Evolutionary conservation across 2,329 filamentous ascomycete genomes (phyloP).

Genomic region (Calonectria honghensis): DNA sequence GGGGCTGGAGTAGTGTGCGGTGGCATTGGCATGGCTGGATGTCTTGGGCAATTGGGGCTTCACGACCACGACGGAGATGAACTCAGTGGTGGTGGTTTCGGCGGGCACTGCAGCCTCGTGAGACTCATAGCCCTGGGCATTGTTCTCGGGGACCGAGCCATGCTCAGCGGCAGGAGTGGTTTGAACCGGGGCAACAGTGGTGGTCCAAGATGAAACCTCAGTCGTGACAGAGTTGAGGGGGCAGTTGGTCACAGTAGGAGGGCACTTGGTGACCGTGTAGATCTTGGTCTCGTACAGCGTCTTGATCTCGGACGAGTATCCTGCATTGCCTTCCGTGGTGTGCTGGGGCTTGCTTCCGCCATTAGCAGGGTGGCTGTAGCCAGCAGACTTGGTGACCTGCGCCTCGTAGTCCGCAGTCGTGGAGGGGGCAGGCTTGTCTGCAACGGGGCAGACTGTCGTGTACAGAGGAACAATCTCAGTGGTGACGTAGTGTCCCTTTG

Average conservation of each 20-base stretch:
- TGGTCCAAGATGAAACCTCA: conserved; percentile 54
- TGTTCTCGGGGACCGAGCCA: conserved; percentile 11
- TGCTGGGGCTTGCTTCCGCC: conserved; percentile 20
- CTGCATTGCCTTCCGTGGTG: not conserved
- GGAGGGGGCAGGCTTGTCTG: not conserved
- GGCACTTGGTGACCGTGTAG: conserved; percentile 74
- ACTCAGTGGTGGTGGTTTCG: not conserved
- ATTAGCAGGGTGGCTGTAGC: conserved; percentile 39
- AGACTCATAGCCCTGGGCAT: not conserved
- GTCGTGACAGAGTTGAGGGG: conserved; percentile 59
- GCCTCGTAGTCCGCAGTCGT: not conserved
- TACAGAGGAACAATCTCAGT: not conserved
- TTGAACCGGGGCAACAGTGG: conserved; percentile 45
- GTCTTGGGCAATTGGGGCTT: not conserved
- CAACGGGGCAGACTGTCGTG: not conserved
- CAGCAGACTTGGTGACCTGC: not conserved
- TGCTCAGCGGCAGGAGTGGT: conserved; percentile 44
- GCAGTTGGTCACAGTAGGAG: conserved; percentile 71
- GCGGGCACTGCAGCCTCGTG: not conserved
- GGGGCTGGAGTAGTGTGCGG: conserved; percentile 27
- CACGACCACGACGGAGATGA: not conserved
- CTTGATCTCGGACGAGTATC: conserved; percentile 49
- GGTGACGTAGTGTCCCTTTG: conserved; percentile 4
- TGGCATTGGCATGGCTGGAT: not conserved
- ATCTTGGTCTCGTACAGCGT: conserved; percentile 73